Conservation (phyloP, 768 basidiomycete species). For the Neoboletus brunneissimus region DNA sequence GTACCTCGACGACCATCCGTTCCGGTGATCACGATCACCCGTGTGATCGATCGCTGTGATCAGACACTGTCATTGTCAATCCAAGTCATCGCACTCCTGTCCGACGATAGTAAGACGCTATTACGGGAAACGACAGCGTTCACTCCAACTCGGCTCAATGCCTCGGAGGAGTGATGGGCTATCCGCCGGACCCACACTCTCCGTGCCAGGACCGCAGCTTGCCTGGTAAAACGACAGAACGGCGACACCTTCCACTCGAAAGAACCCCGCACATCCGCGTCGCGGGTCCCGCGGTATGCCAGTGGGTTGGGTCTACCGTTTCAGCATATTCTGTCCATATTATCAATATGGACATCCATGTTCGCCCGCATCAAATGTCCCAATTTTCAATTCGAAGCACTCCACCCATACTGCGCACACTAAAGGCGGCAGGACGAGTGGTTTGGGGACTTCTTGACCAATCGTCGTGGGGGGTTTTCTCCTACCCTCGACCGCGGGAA, state of each 20-base stretch:
- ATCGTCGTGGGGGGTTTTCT: constrained; percentile 10
- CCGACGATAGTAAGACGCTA: background rate
- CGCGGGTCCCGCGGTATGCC: constrained; percentile 8
- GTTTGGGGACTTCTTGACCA: constrained; percentile 18
- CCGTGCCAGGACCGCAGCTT: constrained; percentile 25
- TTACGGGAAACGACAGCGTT: background rate
- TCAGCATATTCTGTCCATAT: constrained; percentile 8
- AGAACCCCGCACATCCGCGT: constrained; percentile 12
- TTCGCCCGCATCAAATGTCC: constrained; percentile 22
- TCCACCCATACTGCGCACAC: constrained; percentile 16
- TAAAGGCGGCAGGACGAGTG: constrained; percentile 7
- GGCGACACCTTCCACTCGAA: constrained; percentile 12
- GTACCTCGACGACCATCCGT: constrained; percentile 21
- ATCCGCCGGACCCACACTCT: constrained; percentile 8
- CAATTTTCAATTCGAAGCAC: constrained; percentile 33
- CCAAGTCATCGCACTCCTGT: constrained; percentile 4
- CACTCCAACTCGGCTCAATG: background rate
- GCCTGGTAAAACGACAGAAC: constrained; percentile 16
- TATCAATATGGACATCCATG: constrained; percentile 14
- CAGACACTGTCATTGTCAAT: constrained; percentile 26
- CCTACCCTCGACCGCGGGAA: constrained; percentile 29
- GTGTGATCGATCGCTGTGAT: constrained; percentile 31
- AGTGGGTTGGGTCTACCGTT: constrained; percentile 19
- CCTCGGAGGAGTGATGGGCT: constrained; percentile 17
- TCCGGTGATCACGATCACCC: constrained; percentile 36